Conservation (phyloP, 345 rosid species). For the Euphorbia pulcherrima region DNA sequence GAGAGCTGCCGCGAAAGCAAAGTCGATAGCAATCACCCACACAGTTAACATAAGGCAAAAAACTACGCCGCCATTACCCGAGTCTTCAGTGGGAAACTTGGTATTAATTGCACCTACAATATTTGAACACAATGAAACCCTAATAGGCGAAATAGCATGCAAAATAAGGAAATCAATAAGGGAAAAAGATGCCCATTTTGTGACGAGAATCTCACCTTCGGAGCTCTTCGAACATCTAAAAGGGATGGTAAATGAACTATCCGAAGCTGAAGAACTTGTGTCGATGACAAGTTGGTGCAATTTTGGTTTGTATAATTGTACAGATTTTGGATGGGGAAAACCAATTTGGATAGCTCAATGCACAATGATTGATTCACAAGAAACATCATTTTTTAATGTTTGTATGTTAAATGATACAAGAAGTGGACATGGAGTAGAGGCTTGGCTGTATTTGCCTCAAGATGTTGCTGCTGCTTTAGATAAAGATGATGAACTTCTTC, state of each 20-base stretch:
- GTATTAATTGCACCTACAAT: neutral
- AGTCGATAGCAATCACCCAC: constrained; percentile 1
- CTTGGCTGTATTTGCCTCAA: constrained; percentile 20
- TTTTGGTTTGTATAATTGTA: constrained; percentile 13
- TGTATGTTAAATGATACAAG: neutral
- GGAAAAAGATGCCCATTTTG: neutral
- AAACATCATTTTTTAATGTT: neutral
- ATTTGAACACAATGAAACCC: neutral
- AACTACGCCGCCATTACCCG: neutral
- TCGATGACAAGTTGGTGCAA: constrained; percentile 24
- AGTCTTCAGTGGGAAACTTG: neutral
- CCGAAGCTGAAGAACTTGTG: constrained; percentile 10
- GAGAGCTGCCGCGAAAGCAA: constrained; percentile 28
- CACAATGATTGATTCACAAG: neutral
- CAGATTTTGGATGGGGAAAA: constrained; percentile 35
- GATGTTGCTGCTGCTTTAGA: constrained; percentile 9
- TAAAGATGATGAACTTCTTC: constrained; percentile 13
- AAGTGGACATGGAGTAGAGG: constrained; percentile 19
- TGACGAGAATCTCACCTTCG: neutral
- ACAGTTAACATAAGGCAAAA: neutral
- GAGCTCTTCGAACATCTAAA: neutral
- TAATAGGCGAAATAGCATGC: neutral
- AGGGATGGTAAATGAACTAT: neutral
- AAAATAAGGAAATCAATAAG: neutral
- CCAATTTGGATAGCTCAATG: constrained; percentile 12